Evolutionary conservation across 2,329 filamentous ascomycete genomes (phyloP), one percentile per base, ranked within the genome.

Genomic region (Niveomyces coronatus): DNA sequence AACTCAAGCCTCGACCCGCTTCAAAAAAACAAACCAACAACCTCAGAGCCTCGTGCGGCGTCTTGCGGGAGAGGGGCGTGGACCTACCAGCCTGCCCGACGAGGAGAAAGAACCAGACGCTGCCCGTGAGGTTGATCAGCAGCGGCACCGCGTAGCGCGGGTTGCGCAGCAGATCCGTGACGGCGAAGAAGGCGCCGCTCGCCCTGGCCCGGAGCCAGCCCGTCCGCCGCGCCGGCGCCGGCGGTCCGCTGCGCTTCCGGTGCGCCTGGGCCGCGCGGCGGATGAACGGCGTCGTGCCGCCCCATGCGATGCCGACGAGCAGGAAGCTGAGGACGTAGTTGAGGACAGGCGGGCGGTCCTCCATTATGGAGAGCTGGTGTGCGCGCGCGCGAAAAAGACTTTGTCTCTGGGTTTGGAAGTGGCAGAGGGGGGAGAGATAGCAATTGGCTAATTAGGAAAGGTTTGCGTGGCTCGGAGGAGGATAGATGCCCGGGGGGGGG

Each of bases 51-150:
- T n/a, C n/a, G n/a, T n/a, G n/a, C n/a, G n/a, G n/a, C n/a, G n/a
- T n/a, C n/a, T n/a, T n/a, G n/a, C n/a, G n/a, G n/a, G n/a, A n/a
- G n/a, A n/a, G n/a, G n/a, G n/a, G n/a, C n/a, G n/a, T n/a, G n/a
- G 42, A 71, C 82, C 50, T 61, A 93, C 87, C 87, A 51, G 88
- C 88, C 58, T 91, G 77, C 6, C 89, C 89, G 61, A 96, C 89
- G 47, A 96, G 67, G 48, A 96, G 62, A 51, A 96, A 96, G 62
- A 96, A 96, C 89, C 89, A 96, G 39, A 95, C 72, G 54, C 86
- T 94, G 20, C 89, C 89, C 3, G 89, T 94, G 37, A 96, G 63
- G 56, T 96, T 96, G 42, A 94, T 62, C 37, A 94, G 62, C 49
- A 96, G 61, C 15, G 89, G 89, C 18, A 94, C 63, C 5, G 86